A percentile compares a stretch with the other conserved stretches of the same genome.
phyloP scores from a whole-genome alignment of 768 basidiomycete species.

The Lactarius tabidus region DNA sequence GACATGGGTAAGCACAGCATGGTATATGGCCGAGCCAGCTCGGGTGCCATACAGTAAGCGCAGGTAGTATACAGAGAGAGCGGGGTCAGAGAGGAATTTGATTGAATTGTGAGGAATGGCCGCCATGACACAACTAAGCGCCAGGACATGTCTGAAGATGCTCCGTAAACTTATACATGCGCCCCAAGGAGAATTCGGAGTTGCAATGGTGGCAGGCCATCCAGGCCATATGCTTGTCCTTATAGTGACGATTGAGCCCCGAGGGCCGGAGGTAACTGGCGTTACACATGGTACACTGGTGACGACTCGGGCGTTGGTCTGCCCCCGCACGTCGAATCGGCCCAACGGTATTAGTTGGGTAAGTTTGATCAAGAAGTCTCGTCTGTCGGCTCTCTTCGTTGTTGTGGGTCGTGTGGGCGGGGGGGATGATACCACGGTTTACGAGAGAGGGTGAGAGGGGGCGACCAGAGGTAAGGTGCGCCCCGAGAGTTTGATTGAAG shows the following conservation, averaged over 20 bases:
- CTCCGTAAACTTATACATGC: background rate
- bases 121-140: background rate
- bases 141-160: background rate
- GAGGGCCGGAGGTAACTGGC: background rate
- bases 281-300: background rate
- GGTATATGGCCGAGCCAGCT: no score
- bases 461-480: background rate
- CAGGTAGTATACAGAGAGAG: no score
- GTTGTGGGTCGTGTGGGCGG: background rate
- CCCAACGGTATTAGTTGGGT: background rate
- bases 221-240: background rate
- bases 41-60: no score
- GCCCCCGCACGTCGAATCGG: background rate
- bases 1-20: no score
- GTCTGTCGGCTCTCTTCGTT: background rate
- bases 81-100: no score
- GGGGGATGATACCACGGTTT: background rate
- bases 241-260: background rate
- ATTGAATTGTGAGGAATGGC: no score
- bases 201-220: background rate
- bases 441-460: background rate
- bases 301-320: background rate
- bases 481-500: background rate
- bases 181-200: background rate
- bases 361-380: background rate